Percentiles rank a stretch among this genome's conserved stretches.
Conservation (phyloP, 2,329 filamentous ascomycete genomes). For the Diaporthe destruens region DNA sequence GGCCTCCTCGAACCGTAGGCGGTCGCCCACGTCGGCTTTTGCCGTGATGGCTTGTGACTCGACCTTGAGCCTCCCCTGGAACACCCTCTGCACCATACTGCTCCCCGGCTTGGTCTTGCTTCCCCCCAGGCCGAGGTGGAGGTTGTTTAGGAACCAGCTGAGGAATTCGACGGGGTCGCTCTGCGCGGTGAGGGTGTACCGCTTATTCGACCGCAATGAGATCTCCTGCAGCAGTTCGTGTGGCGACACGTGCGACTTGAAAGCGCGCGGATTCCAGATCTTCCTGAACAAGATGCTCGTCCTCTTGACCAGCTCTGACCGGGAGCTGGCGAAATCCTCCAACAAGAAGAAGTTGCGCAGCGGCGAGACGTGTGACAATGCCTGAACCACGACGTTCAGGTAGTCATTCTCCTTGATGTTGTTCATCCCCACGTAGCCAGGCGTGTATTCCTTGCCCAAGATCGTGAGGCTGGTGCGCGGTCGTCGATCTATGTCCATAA, state of each 20-base stretch:
- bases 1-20: conserved; percentile 92
- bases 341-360: conserved; percentile 93
- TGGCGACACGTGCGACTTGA: conserved; percentile 96
- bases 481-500: conserved; percentile 80
- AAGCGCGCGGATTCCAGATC: conserved; percentile 97
- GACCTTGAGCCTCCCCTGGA: conserved; percentile 92
- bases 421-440: conserved; percentile 98
- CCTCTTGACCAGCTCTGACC: conserved; percentile 86
- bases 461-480: conserved; percentile 79
- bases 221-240: conserved; percentile 98
- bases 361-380: conserved; percentile 88
- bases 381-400: conserved; percentile 93
- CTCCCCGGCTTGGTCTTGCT: conserved; percentile 86
- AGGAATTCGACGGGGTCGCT: conserved; percentile 97
- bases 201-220: conserved; percentile 88
- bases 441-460: conserved; percentile 85
- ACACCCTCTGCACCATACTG: conserved; percentile 90
- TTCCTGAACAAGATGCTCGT: conserved; percentile 93
- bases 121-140: conserved; percentile 91
- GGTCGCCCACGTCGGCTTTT: conserved; percentile 87
- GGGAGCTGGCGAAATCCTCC: conserved; percentile 76
- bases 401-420: conserved; percentile 99
- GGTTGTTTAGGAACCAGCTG: conserved; percentile 96
- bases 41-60: conserved; percentile 95
- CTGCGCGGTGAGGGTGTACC: conserved; percentile 89